Conservation (phyloP, 1,284 basidiomycete genomes). For the Singerocomus inundabilis region DNA sequence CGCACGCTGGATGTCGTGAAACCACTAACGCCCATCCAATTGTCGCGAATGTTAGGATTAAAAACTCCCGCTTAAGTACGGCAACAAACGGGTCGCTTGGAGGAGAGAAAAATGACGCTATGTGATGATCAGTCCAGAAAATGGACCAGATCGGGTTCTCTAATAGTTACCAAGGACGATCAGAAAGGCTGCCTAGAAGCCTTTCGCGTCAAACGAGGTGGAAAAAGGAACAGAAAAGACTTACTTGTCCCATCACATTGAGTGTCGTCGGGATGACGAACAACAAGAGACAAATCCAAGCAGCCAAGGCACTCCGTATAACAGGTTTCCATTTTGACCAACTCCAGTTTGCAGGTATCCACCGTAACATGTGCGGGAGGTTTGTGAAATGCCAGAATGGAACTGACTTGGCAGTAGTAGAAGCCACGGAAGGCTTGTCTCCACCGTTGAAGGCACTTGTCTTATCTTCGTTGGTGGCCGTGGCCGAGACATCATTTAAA, state of each 20-base stretch:
- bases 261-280: conserved; percentile 59
- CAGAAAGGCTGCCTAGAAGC: conserved; percentile 58
- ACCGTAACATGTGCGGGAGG: conserved; percentile 39
- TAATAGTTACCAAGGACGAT: conserved; percentile 54
- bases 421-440: background rate
- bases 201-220: conserved; percentile 6
- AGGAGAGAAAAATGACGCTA: conserved; percentile 66
- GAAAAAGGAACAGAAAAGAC: conserved; percentile 11
- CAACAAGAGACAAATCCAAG: conserved; percentile 62
- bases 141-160: background rate
- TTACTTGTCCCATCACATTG: conserved; percentile 58
- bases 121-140: conserved; percentile 1
- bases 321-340: conserved; percentile 65
- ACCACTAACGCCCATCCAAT: conserved; percentile 62
- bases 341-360: conserved; percentile 57
- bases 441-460: background rate
- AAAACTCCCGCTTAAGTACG: conserved; percentile 67
- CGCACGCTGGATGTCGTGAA: background rate
- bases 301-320: conserved; percentile 61
- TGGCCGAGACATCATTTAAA: background rate
- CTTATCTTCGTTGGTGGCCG: conserved; percentile 2
- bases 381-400: conserved; percentile 2
- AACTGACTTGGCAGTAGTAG: background rate
- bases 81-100: conserved; percentile 66
- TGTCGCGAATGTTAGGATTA: conserved; percentile 53